Percentiles rank a stretch among this genome's conserved stretches.
These are phyloP conservation scores for Calonectria pauciramosa DNA, from an alignment of 2,329 filamentous ascomycete genomes.

Conservation along the genomic window DNA sequence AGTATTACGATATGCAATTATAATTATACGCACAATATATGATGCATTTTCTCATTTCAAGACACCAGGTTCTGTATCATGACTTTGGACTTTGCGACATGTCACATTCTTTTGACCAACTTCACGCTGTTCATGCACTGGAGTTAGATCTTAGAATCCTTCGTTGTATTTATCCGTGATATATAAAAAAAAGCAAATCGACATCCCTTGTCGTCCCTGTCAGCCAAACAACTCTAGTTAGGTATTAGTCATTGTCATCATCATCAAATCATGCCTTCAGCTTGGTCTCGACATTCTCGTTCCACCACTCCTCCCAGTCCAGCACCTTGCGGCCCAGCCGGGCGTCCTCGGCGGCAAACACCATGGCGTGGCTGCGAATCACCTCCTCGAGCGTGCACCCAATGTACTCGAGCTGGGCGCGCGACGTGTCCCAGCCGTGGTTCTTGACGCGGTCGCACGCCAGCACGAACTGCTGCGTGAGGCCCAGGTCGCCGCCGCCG, in stretches of 20 bases:
- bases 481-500: conserved; percentile 62
- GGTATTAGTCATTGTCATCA: not conserved
- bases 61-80: not conserved
- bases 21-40: not conserved
- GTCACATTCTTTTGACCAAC: not conserved
- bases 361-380: conserved; percentile 90
- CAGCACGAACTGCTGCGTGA: conserved; percentile 85
- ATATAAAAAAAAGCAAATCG: not conserved
- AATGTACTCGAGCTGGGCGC: conserved; percentile 81
- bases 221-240: not conserved
- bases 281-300: conserved; percentile 47
- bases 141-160: not conserved
- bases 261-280: conserved; percentile 15
- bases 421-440: conserved; percentile 72
- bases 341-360: conserved; percentile 95
- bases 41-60: not conserved
- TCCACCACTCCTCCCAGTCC: conserved; percentile 85
- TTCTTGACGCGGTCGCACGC: conserved; percentile 87
- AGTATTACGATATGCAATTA: not conserved
- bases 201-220: not conserved
- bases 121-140: not conserved
- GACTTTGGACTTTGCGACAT: not conserved
- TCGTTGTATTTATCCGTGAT: not conserved
- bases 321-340: conserved; percentile 78
- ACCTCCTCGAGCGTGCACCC: conserved; percentile 90